Percentiles rank a stretch among this genome's conserved stretches.
These are phyloP conservation scores for Aspergillus diversus DNA, from an alignment of 495 filamentous ascomycete genomes.

Conservation along the genomic window DNA sequence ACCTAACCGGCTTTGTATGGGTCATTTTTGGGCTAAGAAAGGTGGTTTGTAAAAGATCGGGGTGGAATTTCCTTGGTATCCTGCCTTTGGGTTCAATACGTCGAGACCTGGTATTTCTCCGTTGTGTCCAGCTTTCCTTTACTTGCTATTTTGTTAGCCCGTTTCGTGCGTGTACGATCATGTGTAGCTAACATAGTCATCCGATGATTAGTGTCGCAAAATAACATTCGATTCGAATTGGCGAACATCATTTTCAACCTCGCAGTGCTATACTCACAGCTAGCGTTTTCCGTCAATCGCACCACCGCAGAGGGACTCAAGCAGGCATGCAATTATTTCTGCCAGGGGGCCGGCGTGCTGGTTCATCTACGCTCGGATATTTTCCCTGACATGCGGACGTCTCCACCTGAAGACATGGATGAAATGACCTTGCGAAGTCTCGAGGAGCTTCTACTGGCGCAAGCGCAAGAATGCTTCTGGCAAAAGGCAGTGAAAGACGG, in stretches of 20 bases:
- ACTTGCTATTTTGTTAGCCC: neutral
- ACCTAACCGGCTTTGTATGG: neutral
- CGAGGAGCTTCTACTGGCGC: slow-evolving; percentile 81
- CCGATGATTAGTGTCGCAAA: slow-evolving; percentile 63
- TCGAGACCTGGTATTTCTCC: slow-evolving; percentile 62
- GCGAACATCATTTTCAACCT: slow-evolving; percentile 94
- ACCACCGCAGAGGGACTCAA: slow-evolving; percentile 83
- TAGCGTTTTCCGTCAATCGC: slow-evolving; percentile 80
- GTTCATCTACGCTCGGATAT: slow-evolving; percentile 76
- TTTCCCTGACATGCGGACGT: slow-evolving; percentile 81
- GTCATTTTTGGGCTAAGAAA: neutral
- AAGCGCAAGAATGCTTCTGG: slow-evolving; percentile 98
- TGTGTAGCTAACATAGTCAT: neutral
- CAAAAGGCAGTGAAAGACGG: slow-evolving; percentile 94
- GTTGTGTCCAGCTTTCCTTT: slow-evolving; percentile 20
- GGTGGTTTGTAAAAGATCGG: slow-evolving; percentile 65
- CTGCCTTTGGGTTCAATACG: slow-evolving; percentile 87
- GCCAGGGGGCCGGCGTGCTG: slow-evolving; percentile 83
- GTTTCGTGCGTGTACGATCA: neutral
- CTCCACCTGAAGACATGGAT: slow-evolving; percentile 96
- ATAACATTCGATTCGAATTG: slow-evolving; percentile 94
- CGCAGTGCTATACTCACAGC: slow-evolving; percentile 88
- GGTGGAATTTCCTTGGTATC: slow-evolving; percentile 94
- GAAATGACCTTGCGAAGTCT: slow-evolving; percentile 80
- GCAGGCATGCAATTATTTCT: slow-evolving; percentile 88